phyloP scores from a whole-genome alignment of 2,329 filamentous ascomycete genomes.

The Penicillium sp. region DNA sequence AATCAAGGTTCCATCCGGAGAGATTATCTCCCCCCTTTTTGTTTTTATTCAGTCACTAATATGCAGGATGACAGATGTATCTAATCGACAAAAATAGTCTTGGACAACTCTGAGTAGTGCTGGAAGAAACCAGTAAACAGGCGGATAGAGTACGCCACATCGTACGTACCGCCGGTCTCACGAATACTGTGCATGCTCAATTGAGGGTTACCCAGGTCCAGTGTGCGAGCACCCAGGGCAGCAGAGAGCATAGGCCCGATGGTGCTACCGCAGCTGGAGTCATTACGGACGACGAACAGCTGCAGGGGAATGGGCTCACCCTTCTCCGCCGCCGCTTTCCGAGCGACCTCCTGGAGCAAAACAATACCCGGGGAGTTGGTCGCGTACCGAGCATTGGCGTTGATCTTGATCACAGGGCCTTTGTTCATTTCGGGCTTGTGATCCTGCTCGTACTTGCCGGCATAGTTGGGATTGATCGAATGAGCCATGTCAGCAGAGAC shows the following conservation, averaged over 20 bases:
- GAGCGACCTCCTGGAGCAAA: conserved; percentile 78
- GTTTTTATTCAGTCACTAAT: too few species aligned
- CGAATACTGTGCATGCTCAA: conserved; percentile 95
- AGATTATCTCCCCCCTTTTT: too few species aligned
- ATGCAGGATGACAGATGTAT: not conserved
- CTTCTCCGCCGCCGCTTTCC: conserved; percentile 49
- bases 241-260: conserved; percentile 96
- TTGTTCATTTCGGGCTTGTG: conserved; percentile 95
- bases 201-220: conserved; percentile 91
- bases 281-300: conserved; percentile 93
- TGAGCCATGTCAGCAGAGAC: conserved; percentile 98
- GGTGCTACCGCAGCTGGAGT: conserved; percentile 88
- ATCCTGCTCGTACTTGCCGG: conserved; percentile 80
- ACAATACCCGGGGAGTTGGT: conserved; percentile 96
- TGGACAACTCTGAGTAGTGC: conserved; percentile 74
- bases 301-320: conserved; percentile 76
- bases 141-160: conserved; percentile 79
- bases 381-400: conserved; percentile 93
- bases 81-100: conserved; percentile 76
- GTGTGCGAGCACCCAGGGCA: conserved; percentile 74
- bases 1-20: too few species aligned
- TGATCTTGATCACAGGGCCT: conserved; percentile 94
- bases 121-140: conserved; percentile 84
- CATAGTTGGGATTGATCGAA: conserved; percentile 91
- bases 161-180: conserved; percentile 81